Percentiles rank a stretch among this genome's conserved stretches.
Evolutionary conservation across 164 flowering plant genomes (phyloP).

Genomic region (Nymphaea colorata): DNA sequence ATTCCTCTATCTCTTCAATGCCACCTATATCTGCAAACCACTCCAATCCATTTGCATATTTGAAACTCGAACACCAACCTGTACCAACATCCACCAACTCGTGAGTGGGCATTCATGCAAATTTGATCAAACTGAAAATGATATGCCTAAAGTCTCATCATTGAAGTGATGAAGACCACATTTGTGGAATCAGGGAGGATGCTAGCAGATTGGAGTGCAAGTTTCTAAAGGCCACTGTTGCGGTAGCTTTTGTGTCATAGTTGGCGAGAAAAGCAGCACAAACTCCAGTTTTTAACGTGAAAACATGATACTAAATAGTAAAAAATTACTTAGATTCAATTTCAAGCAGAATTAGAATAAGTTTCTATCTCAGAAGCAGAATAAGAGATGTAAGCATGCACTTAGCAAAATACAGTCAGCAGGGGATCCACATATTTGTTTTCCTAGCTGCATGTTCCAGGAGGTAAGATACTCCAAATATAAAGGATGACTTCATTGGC

Average conservation of each 20-base stretch:
- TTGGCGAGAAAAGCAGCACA: constrained; percentile 76
- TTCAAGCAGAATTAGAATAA: too few species aligned
- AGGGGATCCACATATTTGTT: too few species aligned
- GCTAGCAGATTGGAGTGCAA: constrained; percentile 40
- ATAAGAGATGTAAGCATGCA: too few species aligned
- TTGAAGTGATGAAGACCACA: constrained; percentile 54
- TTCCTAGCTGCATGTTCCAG: too few species aligned
- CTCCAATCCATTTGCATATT: constrained; percentile 34
- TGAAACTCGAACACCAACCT: constrained; percentile 51
- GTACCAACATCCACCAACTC: not conserved
- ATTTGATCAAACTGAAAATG: not conserved
- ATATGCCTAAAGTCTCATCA: constrained; percentile 20
- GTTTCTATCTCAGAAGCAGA: too few species aligned
- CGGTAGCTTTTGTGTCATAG: constrained; percentile 22
- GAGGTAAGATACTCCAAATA: too few species aligned
- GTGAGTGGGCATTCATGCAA: not conserved
- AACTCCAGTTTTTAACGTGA: constrained; percentile 32
- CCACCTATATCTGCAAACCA: constrained; percentile 16
- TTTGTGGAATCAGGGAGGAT: constrained; percentile 64
- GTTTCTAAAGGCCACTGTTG: constrained; percentile 40
- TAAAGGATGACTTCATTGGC: too few species aligned
- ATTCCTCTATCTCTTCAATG: constrained; percentile 35
- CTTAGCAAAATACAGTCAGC: too few species aligned
- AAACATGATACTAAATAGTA: constrained; percentile 54
- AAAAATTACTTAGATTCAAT: not conserved